Conservation (phyloP, 768 basidiomycete species). For the Sistotremastrum niveocremeum region DNA sequence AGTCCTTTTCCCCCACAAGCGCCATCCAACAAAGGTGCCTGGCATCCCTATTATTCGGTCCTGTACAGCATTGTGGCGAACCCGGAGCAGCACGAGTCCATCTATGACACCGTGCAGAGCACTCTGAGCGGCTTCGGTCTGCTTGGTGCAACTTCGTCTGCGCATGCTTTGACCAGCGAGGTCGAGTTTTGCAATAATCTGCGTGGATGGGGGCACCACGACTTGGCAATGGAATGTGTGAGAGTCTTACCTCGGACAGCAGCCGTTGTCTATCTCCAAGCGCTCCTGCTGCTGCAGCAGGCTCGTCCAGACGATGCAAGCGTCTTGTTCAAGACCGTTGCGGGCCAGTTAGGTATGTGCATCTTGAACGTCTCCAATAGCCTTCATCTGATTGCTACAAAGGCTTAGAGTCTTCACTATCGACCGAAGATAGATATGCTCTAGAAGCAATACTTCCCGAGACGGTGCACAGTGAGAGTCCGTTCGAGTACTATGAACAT, state of each 20-base stretch:
- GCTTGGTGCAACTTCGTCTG: constrained; percentile 53
- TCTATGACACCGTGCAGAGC: constrained; percentile 20
- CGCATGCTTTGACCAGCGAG: constrained; percentile 54
- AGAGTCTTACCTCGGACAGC: constrained; percentile 72
- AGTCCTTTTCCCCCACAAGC: constrained; percentile 31
- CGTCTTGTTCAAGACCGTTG: constrained; percentile 55
- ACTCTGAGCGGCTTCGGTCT: constrained; percentile 50
- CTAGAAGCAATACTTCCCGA: constrained; percentile 49
- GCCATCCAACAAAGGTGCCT: background rate
- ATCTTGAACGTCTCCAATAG: background rate
- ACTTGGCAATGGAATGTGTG: constrained; percentile 48
- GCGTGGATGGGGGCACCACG: constrained; percentile 46
- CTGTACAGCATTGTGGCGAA: constrained; percentile 43
- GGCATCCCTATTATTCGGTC: constrained; percentile 49
- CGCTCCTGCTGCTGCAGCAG: constrained; percentile 48
- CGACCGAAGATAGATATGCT: constrained; percentile 49
- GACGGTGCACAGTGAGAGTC: constrained; percentile 39
- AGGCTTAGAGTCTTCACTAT: constrained; percentile 32
- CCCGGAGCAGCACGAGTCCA: too few relatives aligned
- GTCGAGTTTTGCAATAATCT: constrained; percentile 61
- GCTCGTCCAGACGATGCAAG: constrained; percentile 66
- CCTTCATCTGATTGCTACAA: constrained; percentile 6
- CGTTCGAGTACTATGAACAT: constrained; percentile 68
- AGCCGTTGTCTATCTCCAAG: constrained; percentile 59
- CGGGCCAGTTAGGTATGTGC: constrained; percentile 57